Evolutionary conservation across 805 yeast species (phyloP), one percentile per base, ranked within the genome.

Genomic region (Yarrowia sp.): DNA sequence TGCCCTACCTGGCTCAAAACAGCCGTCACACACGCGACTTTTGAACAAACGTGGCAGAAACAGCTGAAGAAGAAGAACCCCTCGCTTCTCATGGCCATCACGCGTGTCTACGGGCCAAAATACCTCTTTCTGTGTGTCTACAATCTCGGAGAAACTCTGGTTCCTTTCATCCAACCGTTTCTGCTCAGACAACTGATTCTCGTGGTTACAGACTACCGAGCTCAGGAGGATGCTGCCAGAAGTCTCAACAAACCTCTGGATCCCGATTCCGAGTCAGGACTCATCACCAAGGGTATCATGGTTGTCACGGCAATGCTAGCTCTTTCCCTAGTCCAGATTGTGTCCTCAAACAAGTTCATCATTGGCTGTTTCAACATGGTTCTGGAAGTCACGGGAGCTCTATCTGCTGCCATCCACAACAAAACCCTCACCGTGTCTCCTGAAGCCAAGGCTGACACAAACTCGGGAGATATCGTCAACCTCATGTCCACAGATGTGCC

Each of bases 401-500:
- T 92, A 71, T 85, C 86, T 76, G 80, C 89, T n/a, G 76, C 90
- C 71, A 80, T 91, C 26, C 92, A 89, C 76, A 84, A 85, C 56
- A 92, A 92, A 77, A 83, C 95, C 0, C 80, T 92, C 69, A 81
- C 77, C 19, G 78, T 92, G n/a, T 87, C 96, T 2, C 84, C 86
- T 8, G 87, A 86, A 59, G 86, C 92, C 8, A 84, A 88, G 70
- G 82, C 82, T 41, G 81, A 83, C 16, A 86, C 91, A 49, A 85
- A 91, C 41, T 90, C 97, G 5, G 98, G 98, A 75, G 97, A 92
- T 77, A 90, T 94, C 72, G 98, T 93, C 69, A 93, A 93, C 76
- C 82, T 93, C 74, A 92, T 93, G 97, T 88, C 97, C 67, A 97
- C 93, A 55, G 98, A 93, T 79, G 88, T 92, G 2, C 97, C 90